phyloP scores from a whole-genome alignment of 768 basidiomycete species.

The Naganishia vishniacii region DNA sequence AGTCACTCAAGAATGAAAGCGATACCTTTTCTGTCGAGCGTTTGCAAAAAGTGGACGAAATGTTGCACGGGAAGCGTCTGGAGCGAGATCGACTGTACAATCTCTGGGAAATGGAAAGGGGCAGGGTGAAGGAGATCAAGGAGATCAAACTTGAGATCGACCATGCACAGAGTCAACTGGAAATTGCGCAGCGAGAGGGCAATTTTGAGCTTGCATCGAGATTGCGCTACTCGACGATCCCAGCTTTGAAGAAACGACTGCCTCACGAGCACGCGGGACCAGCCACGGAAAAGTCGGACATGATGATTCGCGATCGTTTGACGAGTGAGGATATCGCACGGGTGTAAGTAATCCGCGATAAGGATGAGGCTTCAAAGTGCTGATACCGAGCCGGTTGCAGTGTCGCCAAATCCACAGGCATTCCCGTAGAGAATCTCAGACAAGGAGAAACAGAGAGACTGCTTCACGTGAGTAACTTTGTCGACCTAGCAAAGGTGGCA shows the following conservation, averaged over 20 bases:
- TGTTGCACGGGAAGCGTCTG: constrained; percentile 59
- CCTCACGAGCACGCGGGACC: constrained; percentile 55
- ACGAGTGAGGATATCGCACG: constrained; percentile 82
- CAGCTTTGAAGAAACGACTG: constrained; percentile 67
- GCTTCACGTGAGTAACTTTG: constrained; percentile 61
- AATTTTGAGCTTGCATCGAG: constrained; percentile 75
- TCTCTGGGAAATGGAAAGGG: constrained; percentile 59
- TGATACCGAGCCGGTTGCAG: not conserved
- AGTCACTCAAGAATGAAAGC: constrained; percentile 78
- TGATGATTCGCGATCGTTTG: constrained; percentile 77
- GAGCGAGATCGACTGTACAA: constrained; percentile 61
- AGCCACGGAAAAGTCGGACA: constrained; percentile 54
- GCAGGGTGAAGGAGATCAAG: constrained; percentile 49
- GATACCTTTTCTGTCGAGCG: constrained; percentile 79
- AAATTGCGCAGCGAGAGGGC: constrained; percentile 83
- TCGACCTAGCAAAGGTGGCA: not conserved
- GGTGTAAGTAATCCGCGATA: constrained; percentile 50
- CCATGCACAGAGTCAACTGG: constrained; percentile 75
- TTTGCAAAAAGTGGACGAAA: constrained; percentile 60
- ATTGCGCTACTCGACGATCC: constrained; percentile 78
- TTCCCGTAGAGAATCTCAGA: constrained; percentile 79
- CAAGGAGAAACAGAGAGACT: constrained; percentile 86
- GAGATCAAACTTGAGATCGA: constrained; percentile 61
- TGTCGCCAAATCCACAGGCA: constrained; percentile 80
- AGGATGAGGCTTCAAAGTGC: not conserved